Percentiles rank a stretch among this genome's conserved stretches.
These are phyloP conservation scores for Botrytis medusae DNA, from an alignment of 2,329 filamentous ascomycete genomes.

Conservation along the genomic window DNA sequence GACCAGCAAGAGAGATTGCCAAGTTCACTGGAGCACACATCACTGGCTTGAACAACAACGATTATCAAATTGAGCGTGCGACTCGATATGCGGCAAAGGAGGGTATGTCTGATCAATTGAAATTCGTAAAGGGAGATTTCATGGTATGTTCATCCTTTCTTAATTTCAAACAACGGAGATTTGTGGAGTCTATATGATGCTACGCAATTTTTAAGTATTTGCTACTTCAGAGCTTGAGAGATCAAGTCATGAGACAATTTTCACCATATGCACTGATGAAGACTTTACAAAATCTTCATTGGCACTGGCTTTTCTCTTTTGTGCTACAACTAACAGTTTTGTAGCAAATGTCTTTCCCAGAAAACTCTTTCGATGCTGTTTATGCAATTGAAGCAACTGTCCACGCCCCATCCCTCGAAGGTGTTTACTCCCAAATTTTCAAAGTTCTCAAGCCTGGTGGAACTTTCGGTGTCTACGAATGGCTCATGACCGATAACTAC, in stretches of 20 bases:
- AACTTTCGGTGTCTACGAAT: constrained; percentile 96
- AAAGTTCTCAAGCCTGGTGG: constrained; percentile 94
- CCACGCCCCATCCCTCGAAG: constrained; percentile 86
- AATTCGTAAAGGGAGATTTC: constrained; percentile 93
- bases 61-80: constrained; percentile 98
- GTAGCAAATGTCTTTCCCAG: constrained; percentile 90
- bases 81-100: constrained; percentile 80
- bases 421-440: constrained; percentile 93
- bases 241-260: constrained; percentile 11
- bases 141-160: constrained; percentile 56
- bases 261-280: constrained; percentile 6
- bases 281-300: neutral
- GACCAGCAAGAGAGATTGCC: constrained; percentile 91
- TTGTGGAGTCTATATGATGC: constrained; percentile 6
- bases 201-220: constrained; percentile 14
- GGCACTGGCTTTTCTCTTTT: neutral
- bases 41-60: constrained; percentile 96
- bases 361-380: constrained; percentile 89
- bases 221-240: constrained; percentile 16
- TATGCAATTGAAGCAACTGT: constrained; percentile 98
- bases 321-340: neutral
- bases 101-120: constrained; percentile 74
- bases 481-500: constrained; percentile 97
- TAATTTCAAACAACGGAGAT: neutral
- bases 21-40: constrained; percentile 91